A percentile compares a stretch with the other conserved stretches of the same genome.
These are phyloP conservation scores for Podila horticola DNA, from an alignment of 192 early-diverging fungal species.

Conservation along the genomic window DNA sequence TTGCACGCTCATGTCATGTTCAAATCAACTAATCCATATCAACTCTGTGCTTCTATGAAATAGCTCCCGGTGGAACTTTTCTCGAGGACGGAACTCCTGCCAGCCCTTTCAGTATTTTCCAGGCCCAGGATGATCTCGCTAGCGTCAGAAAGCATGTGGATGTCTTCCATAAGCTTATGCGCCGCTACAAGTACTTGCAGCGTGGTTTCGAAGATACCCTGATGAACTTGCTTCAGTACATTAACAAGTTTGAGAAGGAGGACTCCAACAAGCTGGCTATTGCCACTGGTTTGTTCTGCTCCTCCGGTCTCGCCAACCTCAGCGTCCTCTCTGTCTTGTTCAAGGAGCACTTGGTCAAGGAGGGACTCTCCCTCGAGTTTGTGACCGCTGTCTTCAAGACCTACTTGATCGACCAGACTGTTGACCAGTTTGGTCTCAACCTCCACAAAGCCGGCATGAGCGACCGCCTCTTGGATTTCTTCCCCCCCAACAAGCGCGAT, in stretches of 20 bases:
- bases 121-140: constrained; percentile 72
- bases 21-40: neutral
- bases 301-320: constrained; percentile 73
- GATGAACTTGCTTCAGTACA: constrained; percentile 85
- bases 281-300: constrained; percentile 79
- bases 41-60: neutral
- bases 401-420: constrained; percentile 78
- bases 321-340: constrained; percentile 80
- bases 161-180: constrained; percentile 90
- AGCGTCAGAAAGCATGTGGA: constrained; percentile 82
- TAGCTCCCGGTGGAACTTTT: constrained; percentile 82
- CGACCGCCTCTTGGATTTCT: constrained; percentile 84
- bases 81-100: constrained; percentile 80
- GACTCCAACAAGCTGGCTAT: constrained; percentile 85
- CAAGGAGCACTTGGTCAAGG: constrained; percentile 96
- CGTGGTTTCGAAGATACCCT: constrained; percentile 86
- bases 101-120: constrained; percentile 86
- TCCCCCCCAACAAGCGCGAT: constrained; percentile 91
- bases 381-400: constrained; percentile 85
- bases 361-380: constrained; percentile 85
- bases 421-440: constrained; percentile 79
- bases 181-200: constrained; percentile 95
- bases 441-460: constrained; percentile 80
- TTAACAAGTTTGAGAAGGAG: constrained; percentile 86
- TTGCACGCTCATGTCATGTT: neutral